Evolutionary conservation across 164 flowering plant genomes (phyloP).

Genomic region (Brasenia schreberi): DNA sequence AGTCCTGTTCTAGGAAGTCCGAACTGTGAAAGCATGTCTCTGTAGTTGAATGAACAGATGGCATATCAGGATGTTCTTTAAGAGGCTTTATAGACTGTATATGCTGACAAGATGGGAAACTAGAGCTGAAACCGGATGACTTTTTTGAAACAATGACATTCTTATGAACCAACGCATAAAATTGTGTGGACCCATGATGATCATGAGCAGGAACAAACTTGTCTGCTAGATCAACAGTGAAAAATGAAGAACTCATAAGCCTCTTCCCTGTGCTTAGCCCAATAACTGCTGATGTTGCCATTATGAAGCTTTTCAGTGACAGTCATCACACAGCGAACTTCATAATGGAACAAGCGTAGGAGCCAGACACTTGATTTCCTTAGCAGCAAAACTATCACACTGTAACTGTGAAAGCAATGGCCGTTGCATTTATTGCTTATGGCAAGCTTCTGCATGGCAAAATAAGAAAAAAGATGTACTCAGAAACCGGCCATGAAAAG

Average conservation of each 20-base stretch:
- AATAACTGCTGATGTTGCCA: slow-evolving; percentile 72
- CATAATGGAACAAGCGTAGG: neutral
- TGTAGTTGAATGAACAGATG: slow-evolving; percentile 21
- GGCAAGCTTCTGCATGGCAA: neutral
- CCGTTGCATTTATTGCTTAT: neutral
- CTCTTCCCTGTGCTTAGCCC: slow-evolving; percentile 74
- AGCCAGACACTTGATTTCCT: neutral
- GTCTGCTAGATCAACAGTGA: slow-evolving; percentile 48
- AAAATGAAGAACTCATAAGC: slow-evolving; percentile 53
- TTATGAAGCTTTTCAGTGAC: slow-evolving; percentile 24
- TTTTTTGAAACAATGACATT: slow-evolving; percentile 35
- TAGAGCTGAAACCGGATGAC: slow-evolving; percentile 29
- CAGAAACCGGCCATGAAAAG: neutral
- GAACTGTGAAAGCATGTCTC: slow-evolving; percentile 20
- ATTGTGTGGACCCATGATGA: slow-evolving; percentile 22
- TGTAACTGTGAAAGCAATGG: neutral
- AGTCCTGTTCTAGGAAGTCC: slow-evolving; percentile 24
- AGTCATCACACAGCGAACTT: slow-evolving; percentile 5
- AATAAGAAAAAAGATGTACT: too few species aligned
- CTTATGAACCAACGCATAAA: slow-evolving; percentile 25
- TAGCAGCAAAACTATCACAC: neutral
- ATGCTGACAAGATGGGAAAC: slow-evolving; percentile 26
- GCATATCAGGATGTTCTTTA: slow-evolving; percentile 36
- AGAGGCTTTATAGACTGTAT: slow-evolving; percentile 43
- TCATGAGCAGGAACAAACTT: slow-evolving; percentile 35